Base-by-base conservation (phyloP, 306 rosid species). In the Trifolium fragiferum region DNA sequence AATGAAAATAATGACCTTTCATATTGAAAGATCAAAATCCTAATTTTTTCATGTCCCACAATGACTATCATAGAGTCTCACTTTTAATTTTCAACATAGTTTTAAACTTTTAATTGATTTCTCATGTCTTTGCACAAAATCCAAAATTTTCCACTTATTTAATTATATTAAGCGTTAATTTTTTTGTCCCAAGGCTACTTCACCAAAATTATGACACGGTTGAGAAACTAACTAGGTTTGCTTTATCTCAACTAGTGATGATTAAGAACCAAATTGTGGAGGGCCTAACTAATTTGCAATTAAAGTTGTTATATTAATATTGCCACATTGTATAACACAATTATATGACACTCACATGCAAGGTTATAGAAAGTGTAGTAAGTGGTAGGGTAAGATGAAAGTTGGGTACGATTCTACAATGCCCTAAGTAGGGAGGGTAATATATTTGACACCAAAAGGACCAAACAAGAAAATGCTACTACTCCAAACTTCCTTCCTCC, bases 351-450 rank as follows among this genome's bases (percentile, higher is more conserved):
- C 38, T 73, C 83, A 73, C 78, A 66, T 30, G 70, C 43, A 38
- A n/a, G 73, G 43, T 33, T 23, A 44, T 55, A 33, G 63, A 78
- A 60, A 38, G 21, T 54, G 55, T 1, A 23, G 64, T 20, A 33
- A 69, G 69, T 76, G 84, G 80, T 60, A 13, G 84, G 80, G 76
- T 80, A 55, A 23, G 23, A 25, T 49, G 43, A 55, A 67, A 74
- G 69, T 69, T 69, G 80, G 73, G 68, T 61, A 27, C 19, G 69
- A 80, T 62, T 69, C 57, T 40, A 80, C 68, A 30, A 18, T 38
- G 6, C 6, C 10, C 5, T 68, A n/a, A 15, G 38, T 25, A 58
- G 49, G 55, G 65, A 74, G 66, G 76, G 72, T 64, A 59, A 19
- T 78, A 62, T 57, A 51, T 57, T 73, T 44, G 62, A 67, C 37